phyloP scores from a whole-genome alignment of 1,139 yeast genomes.

The Blastobotrys raffinosifermentans region DNA sequence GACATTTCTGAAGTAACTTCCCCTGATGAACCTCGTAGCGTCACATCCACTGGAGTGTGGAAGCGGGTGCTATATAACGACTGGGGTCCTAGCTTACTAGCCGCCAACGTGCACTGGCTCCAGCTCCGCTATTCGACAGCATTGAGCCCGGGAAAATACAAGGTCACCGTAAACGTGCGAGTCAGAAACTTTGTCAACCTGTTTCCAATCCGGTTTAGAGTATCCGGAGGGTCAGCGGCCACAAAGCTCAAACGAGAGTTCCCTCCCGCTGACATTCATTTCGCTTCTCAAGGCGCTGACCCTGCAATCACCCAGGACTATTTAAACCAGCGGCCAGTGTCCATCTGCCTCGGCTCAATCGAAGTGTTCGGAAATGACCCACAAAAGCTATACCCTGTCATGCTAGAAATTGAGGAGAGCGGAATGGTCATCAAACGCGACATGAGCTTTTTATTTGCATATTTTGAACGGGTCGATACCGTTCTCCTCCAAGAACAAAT shows the following conservation, averaged over 20 bases:
- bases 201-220: constrained; percentile 19
- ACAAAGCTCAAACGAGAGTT: constrained; percentile 13
- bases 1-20: constrained; percentile 6
- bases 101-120: constrained; percentile 24
- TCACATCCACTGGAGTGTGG: constrained; percentile 16
- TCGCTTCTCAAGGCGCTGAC: constrained; percentile 45
- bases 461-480: constrained; percentile 34
- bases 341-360: constrained; percentile 50
- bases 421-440: constrained; percentile 54
- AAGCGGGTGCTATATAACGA: constrained; percentile 19
- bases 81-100: constrained; percentile 25
- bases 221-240: constrained; percentile 9
- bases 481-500: neutral
- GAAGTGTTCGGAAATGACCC: constrained; percentile 19
- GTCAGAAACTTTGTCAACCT: constrained; percentile 20
- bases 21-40: constrained; percentile 6
- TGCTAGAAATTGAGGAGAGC: constrained; percentile 52
- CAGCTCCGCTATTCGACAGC: constrained; percentile 22
- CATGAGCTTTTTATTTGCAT: constrained; percentile 52
- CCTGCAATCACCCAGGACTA: constrained; percentile 28
- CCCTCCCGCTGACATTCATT: constrained; percentile 11
- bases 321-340: constrained; percentile 48
- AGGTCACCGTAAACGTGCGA: constrained; percentile 20
- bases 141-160: constrained; percentile 25
- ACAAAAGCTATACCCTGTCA: constrained; percentile 37